Evolutionary conservation across 1,284 basidiomycete species (phyloP).

Genomic region (Pholiota adiposa): DNA sequence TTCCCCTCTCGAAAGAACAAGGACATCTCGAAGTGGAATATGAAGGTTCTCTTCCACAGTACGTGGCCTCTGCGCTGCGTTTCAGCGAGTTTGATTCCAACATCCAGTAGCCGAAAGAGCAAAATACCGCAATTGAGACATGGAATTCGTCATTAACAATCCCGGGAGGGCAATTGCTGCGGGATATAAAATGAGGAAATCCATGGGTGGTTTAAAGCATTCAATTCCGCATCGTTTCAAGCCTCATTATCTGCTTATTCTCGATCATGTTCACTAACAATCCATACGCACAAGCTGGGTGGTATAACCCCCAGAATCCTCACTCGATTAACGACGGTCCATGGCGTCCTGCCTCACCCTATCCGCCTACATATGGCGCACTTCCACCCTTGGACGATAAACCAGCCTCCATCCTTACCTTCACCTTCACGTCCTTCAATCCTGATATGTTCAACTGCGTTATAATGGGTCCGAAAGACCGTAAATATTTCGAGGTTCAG

Average conservation of each 20-base stretch:
- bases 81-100: neutral
- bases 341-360: slow-evolving; percentile 18
- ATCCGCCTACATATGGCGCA: slow-evolving; percentile 28
- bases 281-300: slow-evolving; percentile 30
- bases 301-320: slow-evolving; percentile 29
- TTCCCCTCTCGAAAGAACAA: neutral
- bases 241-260: neutral
- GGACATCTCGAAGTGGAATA: neutral
- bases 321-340: slow-evolving; percentile 24
- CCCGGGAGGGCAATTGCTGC: neutral
- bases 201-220: neutral
- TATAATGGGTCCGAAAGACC: slow-evolving; percentile 24
- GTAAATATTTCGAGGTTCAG: slow-evolving; percentile 23
- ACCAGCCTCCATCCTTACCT: slow-evolving; percentile 15
- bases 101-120: neutral
- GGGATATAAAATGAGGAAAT: neutral
- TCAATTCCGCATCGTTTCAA: neutral
- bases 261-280: slow-evolving; percentile 28
- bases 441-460: slow-evolving; percentile 23
- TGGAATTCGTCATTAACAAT: too few species aligned
- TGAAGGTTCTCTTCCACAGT: neutral
- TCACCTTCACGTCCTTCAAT: slow-evolving; percentile 24
- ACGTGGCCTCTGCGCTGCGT: neutral
- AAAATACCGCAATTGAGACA: neutral
- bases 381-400: slow-evolving; percentile 20